phyloP scores from a whole-genome alignment of 2,329 filamentous ascomycete species.

The Diplodia sapinea region DNA sequence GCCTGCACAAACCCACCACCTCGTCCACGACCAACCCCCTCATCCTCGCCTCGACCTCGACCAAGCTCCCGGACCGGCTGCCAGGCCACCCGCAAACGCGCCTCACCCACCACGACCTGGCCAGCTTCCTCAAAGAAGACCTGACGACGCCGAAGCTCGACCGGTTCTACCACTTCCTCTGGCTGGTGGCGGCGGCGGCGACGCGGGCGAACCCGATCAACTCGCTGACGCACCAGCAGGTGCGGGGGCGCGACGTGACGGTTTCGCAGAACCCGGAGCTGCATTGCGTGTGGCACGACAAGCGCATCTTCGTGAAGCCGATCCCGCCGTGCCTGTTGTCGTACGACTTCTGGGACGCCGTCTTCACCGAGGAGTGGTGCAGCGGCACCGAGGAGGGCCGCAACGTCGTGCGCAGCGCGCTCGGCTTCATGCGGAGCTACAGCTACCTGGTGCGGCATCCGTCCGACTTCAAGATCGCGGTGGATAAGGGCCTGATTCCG shows the following conservation, averaged over 20 bases:
- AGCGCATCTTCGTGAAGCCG: slow-evolving; percentile 36
- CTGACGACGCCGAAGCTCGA: slow-evolving; percentile 4
- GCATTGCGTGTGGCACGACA: slow-evolving; percentile 36
- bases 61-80: slow-evolving; percentile 37
- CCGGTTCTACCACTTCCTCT: slow-evolving; percentile 17
- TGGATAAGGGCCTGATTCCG: slow-evolving; percentile 7
- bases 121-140: not conserved
- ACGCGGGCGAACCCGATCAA: slow-evolving; percentile 15
- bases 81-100: slow-evolving; percentile 10
- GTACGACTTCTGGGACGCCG: slow-evolving; percentile 37
- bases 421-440: slow-evolving; percentile 37
- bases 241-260: slow-evolving; percentile 34
- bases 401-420: slow-evolving; percentile 25
- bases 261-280: slow-evolving; percentile 37
- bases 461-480: slow-evolving; percentile 36
- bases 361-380: slow-evolving; percentile 33
- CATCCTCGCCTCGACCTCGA: slow-evolving; percentile 2
- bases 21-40: not conserved
- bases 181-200: slow-evolving; percentile 4
- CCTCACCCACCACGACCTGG: slow-evolving; percentile 59
- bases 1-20: slow-evolving; percentile 3
- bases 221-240: slow-evolving; percentile 35
- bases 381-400: slow-evolving; percentile 30
- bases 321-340: slow-evolving; percentile 36
- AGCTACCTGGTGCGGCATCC: slow-evolving; percentile 34